Evolutionary conservation across 768 basidiomycete genomes (phyloP).

Genomic region (Xerocomus spinulosus): DNA sequence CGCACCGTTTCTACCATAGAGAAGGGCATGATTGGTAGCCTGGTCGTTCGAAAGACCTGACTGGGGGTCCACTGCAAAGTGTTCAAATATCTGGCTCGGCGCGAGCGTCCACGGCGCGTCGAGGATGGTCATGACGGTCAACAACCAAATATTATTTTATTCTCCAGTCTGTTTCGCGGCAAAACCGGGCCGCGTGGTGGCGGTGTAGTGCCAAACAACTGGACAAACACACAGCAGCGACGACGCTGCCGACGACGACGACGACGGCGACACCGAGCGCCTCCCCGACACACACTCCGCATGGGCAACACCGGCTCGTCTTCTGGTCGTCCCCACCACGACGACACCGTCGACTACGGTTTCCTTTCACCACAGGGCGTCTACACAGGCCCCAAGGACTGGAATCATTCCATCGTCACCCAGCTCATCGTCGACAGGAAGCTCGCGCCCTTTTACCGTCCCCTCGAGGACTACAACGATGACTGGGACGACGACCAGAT

Average conservation of each 20-base stretch:
- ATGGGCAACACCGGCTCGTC: constrained; percentile 87
- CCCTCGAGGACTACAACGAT: constrained; percentile 88
- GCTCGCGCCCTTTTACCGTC: constrained; percentile 94
- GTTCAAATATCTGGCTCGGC: constrained; percentile 62
- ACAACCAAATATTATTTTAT: neutral
- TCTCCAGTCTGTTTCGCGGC: neutral
- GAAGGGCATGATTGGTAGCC: constrained; percentile 65
- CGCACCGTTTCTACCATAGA: constrained; percentile 86
- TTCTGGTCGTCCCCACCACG: constrained; percentile 67
- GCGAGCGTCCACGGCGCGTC: constrained; percentile 77
- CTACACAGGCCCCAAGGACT: constrained; percentile 81
- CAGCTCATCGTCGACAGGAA: constrained; percentile 84
- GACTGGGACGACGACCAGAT: constrained; percentile 88
- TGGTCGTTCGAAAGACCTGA: constrained; percentile 63
- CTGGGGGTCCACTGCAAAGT: constrained; percentile 62
- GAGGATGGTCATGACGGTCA: constrained; percentile 36
- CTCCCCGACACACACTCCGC: constrained; percentile 1
- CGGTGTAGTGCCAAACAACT: constrained; percentile 20
- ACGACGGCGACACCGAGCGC: constrained; percentile 4
- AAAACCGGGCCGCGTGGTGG: constrained; percentile 11
- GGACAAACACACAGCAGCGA: constrained; percentile 14
- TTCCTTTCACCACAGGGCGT: constrained; percentile 77
- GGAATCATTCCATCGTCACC: constrained; percentile 83
- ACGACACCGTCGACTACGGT: constrained; percentile 83
- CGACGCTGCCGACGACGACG: constrained; percentile 3